Conservation (phyloP, 2,329 filamentous ascomycete genomes). For the Trichophyton schoenleinii region DNA sequence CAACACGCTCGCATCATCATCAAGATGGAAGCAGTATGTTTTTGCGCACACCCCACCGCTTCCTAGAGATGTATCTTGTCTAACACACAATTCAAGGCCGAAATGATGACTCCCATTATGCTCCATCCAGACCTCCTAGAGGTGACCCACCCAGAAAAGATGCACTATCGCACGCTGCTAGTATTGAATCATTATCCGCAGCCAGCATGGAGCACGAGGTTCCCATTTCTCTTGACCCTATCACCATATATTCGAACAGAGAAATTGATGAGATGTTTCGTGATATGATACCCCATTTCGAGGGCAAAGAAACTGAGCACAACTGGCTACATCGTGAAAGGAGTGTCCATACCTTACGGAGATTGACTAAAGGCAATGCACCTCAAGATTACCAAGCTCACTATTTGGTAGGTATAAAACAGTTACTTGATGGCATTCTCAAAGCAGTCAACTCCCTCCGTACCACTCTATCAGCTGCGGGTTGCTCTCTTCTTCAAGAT, state of each 20-base stretch:
- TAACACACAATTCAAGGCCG: background rate
- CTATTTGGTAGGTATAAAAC: conserved; percentile 59
- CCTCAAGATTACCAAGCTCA: conserved; percentile 60
- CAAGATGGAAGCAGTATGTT: conserved; percentile 11
- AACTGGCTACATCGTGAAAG: conserved; percentile 88
- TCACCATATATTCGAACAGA: conserved; percentile 69
- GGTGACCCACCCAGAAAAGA: conserved; percentile 10
- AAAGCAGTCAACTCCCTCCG: conserved; percentile 72
- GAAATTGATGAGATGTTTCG: conserved; percentile 81
- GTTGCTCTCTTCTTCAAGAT: conserved; percentile 73
- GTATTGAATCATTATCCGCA: conserved; percentile 11
- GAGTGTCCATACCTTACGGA: conserved; percentile 60
- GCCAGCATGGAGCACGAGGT: conserved; percentile 34
- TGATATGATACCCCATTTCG: conserved; percentile 69
- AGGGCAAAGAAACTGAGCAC: conserved; percentile 76
- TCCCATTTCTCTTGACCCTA: conserved; percentile 59
- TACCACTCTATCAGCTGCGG: conserved; percentile 81
- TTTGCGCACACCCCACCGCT: background rate
- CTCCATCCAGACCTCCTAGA: conserved; percentile 2
- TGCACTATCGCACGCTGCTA: conserved; percentile 10
- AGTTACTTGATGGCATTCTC: conserved; percentile 72
- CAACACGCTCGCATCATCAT: conserved; percentile 11
- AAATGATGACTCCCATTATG: conserved; percentile 7
- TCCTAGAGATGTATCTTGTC: background rate
- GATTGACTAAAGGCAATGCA: conserved; percentile 71